phyloP scores from a whole-genome alignment of 1,284 basidiomycete genomes.

The Leccinum colubrinum region DNA sequence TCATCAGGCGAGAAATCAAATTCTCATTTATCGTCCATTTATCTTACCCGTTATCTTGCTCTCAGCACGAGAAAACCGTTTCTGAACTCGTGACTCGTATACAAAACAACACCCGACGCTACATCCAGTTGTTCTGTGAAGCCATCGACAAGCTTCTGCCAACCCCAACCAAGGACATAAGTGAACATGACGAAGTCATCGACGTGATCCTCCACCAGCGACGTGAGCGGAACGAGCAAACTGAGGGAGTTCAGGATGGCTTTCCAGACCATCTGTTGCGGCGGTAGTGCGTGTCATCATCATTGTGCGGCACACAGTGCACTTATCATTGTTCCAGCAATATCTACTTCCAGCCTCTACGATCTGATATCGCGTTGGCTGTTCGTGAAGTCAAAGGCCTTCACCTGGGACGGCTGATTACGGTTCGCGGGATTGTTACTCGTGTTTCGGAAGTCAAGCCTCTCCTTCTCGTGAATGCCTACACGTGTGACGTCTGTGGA shows the following conservation, averaged over 20 bases:
- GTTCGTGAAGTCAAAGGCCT: conserved; percentile 88
- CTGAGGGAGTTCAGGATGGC: conserved; percentile 64
- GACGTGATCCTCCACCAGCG: conserved; percentile 95
- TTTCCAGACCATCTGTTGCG: conserved; percentile 92
- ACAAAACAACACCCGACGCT: conserved; percentile 84
- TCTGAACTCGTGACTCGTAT: conserved; percentile 75
- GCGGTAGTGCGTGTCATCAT: conserved; percentile 76
- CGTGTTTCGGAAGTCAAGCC: conserved; percentile 99
- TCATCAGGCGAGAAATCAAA: conserved; percentile 46
- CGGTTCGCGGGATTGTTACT: conserved; percentile 96
- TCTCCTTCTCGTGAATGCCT: conserved; percentile 94
- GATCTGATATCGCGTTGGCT: conserved; percentile 73
- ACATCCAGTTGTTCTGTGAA: conserved; percentile 87
- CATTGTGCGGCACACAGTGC: background rate
- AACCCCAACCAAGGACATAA: conserved; percentile 84
- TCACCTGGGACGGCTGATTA: conserved; percentile 91
- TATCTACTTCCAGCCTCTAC: conserved; percentile 89
- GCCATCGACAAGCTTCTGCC: conserved; percentile 91
- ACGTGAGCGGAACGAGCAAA: conserved; percentile 80
- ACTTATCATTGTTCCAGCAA: conserved; percentile 56
- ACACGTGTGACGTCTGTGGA: conserved; percentile 98
- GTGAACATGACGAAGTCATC: conserved; percentile 87
- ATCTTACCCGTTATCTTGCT: background rate
- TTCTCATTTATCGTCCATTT: conserved; percentile 1
- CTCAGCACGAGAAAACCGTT: conserved; percentile 60